A percentile compares a stretch with the other conserved stretches of the same genome.
Conservation (phyloP, 345 rosid species). For the Euphorbia lathyris region DNA sequence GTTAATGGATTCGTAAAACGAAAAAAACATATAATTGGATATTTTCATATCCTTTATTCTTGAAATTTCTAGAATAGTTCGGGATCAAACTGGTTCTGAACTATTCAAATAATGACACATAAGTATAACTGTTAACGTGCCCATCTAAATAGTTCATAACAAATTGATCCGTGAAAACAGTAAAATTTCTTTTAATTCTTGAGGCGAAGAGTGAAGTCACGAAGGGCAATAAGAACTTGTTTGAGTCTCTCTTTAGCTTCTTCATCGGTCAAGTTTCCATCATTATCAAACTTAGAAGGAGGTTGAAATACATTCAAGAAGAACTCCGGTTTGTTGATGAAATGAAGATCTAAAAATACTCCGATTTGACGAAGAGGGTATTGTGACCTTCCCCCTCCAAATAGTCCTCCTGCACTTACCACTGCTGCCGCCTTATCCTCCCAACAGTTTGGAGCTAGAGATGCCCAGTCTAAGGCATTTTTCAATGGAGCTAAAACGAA, state of each 20-base stretch:
- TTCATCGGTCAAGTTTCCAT: conserved; percentile 64
- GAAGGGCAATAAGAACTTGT: conserved; percentile 52
- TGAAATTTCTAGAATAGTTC: too few species aligned
- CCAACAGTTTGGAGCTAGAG: conserved; percentile 71
- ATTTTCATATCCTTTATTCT: too few species aligned
- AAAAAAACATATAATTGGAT: too few species aligned
- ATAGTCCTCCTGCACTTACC: conserved; percentile 55
- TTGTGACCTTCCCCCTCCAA: conserved; percentile 60
- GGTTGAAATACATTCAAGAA: conserved; percentile 61
- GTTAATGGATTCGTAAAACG: too few species aligned
- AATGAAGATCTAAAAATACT: conserved; percentile 76
- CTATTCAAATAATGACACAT: too few species aligned
- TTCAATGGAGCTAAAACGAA: conserved; percentile 53
- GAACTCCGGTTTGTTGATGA: conserved; percentile 81
- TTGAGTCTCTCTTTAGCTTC: conserved; percentile 41
- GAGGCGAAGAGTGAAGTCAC: conserved; percentile 52
- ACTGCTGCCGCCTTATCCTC: conserved; percentile 84
- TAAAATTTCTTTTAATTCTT: conserved; percentile 11
- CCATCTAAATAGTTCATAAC: too few species aligned
- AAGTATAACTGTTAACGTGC: too few species aligned
- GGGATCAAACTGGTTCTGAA: too few species aligned
- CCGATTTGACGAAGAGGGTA: conserved; percentile 80
- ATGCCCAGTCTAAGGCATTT: conserved; percentile 87
- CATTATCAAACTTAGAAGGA: conserved; percentile 63
- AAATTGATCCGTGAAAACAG: too few species aligned